Conservation (phyloP, 1,284 basidiomycete genomes). For the Moesziomyces sp. region DNA sequence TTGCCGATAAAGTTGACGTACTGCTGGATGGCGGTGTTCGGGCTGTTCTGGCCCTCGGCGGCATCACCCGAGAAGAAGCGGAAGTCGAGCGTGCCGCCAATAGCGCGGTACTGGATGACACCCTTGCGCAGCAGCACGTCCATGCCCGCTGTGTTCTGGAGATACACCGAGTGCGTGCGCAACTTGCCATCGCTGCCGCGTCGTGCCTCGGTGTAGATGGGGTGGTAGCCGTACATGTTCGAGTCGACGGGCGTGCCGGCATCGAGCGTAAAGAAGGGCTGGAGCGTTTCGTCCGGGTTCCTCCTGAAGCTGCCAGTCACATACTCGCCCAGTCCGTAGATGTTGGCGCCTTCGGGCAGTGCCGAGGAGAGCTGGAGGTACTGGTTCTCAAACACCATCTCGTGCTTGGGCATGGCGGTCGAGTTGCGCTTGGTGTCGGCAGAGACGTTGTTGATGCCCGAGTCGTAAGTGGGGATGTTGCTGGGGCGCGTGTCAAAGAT, state of each 20-base stretch:
- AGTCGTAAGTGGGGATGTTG: constrained; percentile 53
- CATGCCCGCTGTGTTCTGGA: constrained; percentile 51
- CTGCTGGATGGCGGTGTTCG: constrained; percentile 51
- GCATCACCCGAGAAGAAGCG: constrained; percentile 50
- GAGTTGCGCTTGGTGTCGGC: constrained; percentile 45
- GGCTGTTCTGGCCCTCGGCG: constrained; percentile 23
- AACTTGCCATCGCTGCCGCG: constrained; percentile 69
- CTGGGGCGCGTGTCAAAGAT: constrained; percentile 78
- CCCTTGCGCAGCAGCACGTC: constrained; percentile 49
- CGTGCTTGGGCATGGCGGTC: constrained; percentile 57
- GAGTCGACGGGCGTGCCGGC: constrained; percentile 43
- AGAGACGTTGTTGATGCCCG: constrained; percentile 35
- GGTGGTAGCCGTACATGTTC: constrained; percentile 77
- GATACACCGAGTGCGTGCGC: constrained; percentile 38
- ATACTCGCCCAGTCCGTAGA: constrained; percentile 82
- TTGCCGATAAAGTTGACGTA: constrained; percentile 54
- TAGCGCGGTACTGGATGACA: constrained; percentile 54
- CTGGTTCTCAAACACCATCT: constrained; percentile 76
- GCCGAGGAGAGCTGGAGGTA: constrained; percentile 73
- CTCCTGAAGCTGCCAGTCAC: constrained; percentile 75
- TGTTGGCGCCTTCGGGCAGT: constrained; percentile 72
- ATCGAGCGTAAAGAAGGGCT: constrained; percentile 78
- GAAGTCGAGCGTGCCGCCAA: constrained; percentile 57
- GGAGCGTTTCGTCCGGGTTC: constrained; percentile 74
- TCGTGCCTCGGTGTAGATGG: constrained; percentile 77